Conservation (phyloP, 345 rosid species). For the Firmiana major region DNA sequence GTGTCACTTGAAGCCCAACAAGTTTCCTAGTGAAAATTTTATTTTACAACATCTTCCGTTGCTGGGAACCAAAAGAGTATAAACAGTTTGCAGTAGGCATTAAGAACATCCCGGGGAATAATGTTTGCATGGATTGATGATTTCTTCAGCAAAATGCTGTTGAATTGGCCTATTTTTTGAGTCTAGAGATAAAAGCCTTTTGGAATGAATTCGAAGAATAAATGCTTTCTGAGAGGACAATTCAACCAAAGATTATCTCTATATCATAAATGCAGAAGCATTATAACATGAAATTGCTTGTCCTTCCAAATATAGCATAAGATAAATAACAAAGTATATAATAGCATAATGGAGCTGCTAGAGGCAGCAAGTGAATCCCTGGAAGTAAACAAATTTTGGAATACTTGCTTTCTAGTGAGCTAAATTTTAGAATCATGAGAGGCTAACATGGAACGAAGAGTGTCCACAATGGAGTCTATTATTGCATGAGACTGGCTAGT, state of each 20-base stretch:
- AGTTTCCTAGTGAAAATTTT: too few species aligned
- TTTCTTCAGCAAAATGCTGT: not conserved
- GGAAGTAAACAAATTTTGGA: too few species aligned
- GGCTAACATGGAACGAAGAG: conserved; percentile 44
- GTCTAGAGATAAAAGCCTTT: not conserved
- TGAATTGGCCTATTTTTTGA: not conserved
- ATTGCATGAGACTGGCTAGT: conserved; percentile 51
- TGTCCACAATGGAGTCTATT: conserved; percentile 45
- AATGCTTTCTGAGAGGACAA: not conserved
- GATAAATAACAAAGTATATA: not conserved
- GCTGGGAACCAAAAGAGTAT: too few species aligned
- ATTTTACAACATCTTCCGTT: too few species aligned
- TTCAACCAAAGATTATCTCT: not conserved
- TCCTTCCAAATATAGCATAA: not conserved
- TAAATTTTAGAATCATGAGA: conserved; percentile 12
- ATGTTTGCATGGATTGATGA: too few species aligned
- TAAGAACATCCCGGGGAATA: too few species aligned
- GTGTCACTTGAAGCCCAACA: too few species aligned
- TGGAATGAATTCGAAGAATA: too few species aligned
- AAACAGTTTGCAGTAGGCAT: too few species aligned
- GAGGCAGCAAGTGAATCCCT: too few species aligned
- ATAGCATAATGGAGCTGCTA: too few species aligned
- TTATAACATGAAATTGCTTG: not conserved
- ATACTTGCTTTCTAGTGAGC: too few species aligned
- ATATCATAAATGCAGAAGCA: not conserved